Conservation (phyloP, 1,284 basidiomycete genomes). For the Cryptococcus sp. region DNA sequence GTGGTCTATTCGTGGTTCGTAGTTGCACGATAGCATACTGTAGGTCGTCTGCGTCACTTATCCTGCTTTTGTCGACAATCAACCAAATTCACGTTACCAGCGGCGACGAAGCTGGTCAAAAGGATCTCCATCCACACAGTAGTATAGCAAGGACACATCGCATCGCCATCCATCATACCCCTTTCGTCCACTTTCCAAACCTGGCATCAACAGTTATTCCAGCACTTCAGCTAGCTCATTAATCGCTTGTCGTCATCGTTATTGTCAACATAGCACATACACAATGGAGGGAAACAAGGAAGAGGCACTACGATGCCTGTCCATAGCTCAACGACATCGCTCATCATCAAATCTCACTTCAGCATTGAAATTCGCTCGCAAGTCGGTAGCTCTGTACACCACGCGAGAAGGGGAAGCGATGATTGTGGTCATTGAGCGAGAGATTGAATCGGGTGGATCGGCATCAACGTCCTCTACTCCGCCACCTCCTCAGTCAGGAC, state of each 20-base stretch:
- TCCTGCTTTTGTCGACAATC: too few relatives aligned
- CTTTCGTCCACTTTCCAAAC: background rate
- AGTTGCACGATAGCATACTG: too few relatives aligned
- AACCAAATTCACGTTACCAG: too few relatives aligned
- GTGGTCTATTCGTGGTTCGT: too few relatives aligned
- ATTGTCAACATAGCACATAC: background rate
- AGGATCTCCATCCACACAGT: too few relatives aligned
- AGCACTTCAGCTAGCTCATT: background rate
- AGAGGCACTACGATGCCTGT: slow-evolving; percentile 77
- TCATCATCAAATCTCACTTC: slow-evolving; percentile 70
- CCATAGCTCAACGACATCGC: slow-evolving; percentile 73
- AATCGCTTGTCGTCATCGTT: background rate
- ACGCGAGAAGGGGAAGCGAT: slow-evolving; percentile 70
- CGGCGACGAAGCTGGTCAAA: too few relatives aligned
- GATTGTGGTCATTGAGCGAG: slow-evolving; percentile 50
- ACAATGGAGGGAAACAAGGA: slow-evolving; percentile 86
- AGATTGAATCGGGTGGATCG: slow-evolving; percentile 42
- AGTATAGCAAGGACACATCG: too few relatives aligned
- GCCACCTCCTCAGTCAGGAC: slow-evolving; percentile 1
- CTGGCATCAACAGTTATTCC: background rate
- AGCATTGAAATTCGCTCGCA: slow-evolving; percentile 87
- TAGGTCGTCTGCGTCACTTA: too few relatives aligned
- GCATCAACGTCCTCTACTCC: slow-evolving; percentile 6
- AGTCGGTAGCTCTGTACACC: slow-evolving; percentile 79
- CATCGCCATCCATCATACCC: too few relatives aligned